These are phyloP conservation scores for Fusarium longipes DNA, from an alignment of 2,329 filamentous ascomycete species.

Conservation along the genomic window DNA sequence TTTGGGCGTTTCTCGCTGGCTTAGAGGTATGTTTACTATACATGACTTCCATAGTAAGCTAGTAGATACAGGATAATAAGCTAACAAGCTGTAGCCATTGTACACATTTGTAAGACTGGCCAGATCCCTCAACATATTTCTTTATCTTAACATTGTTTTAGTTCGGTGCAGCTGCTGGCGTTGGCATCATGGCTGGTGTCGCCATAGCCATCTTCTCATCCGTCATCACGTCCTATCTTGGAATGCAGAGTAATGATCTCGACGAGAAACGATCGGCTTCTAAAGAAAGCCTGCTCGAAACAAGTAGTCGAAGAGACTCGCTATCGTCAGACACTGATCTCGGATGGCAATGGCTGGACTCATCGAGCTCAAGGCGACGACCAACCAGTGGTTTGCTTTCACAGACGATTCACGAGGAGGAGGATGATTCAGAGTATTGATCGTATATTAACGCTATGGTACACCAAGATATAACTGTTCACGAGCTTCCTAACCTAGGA, in stretches of 20 bases:
- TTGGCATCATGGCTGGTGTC: constrained; percentile 73
- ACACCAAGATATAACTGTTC: neutral
- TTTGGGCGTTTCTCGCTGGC: constrained; percentile 47
- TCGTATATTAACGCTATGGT: neutral
- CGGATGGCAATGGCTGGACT: constrained; percentile 55
- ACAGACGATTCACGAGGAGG: constrained; percentile 79
- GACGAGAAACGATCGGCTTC: constrained; percentile 13
- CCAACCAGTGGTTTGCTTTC: constrained; percentile 64
- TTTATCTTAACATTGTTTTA: constrained; percentile 33
- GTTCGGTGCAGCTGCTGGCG: constrained; percentile 73
- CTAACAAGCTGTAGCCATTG: constrained; percentile 50
- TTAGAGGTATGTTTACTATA: constrained; percentile 51
- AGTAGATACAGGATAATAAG: neutral
- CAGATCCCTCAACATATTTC: rapidly evolving
- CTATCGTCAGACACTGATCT: constrained; percentile 50
- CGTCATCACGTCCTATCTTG: constrained; percentile 63
- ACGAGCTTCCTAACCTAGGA: constrained; percentile 15
- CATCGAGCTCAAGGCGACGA: constrained; percentile 53
- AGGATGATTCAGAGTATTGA: constrained; percentile 65
- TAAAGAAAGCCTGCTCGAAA: constrained; percentile 30
- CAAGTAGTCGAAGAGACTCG: constrained; percentile 31
- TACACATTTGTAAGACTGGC: constrained; percentile 56
- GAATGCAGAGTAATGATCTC: constrained; percentile 52
- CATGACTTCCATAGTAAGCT: neutral
- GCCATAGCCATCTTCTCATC: constrained; percentile 67